Evolutionary conservation across 192 early-diverging fungal species (phyloP), one percentile per base, ranked within the genome.

Genomic region (Podila minutissima): DNA sequence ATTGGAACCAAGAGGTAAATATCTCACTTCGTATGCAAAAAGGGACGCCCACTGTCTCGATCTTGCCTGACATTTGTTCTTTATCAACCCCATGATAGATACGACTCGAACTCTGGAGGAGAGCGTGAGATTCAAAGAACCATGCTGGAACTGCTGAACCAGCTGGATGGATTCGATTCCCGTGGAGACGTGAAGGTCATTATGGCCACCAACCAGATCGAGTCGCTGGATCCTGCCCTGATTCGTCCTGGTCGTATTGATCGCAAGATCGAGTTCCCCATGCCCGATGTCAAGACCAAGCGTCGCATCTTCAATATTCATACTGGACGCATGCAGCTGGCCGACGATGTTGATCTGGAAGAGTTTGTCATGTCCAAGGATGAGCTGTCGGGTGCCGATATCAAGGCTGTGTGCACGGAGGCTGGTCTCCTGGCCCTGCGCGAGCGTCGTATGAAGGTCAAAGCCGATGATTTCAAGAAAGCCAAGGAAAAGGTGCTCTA

Each of bases 281-380:
- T 96, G 73, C 98, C 98, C 20, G 97, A 99, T 76, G 92, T 96
- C 62, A 97, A 96, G 86, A 96, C 95, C 46, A 97, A 97, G 89
- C 96, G 98, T 69, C 93, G 95, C 65, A 98, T 99, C 83, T 98
- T 99, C 82, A 93, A 93, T 61, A 99, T 97, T 66, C 95, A 97
- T 78, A 98, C 98, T 13, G 86, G 92, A 51, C 90, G 95, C 55
- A 99, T 99, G 98, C 97, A 94, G 51, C 84, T 99, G 22, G 92
- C 96, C 4, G 94, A 93, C 31, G 98, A 99, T 84, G 98, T 99
- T 8, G 97, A 99, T 81, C 75, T 99, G 78, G 98, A 99, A 68
- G 98, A 99, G 76, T 97, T 98, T 90, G 95, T 99, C 57, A 98
- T 97, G 97, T 94, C 97, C 12, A 99, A 99, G 86, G 98, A 99